A percentile compares a stretch with the other conserved stretches of the same genome.
Evolutionary conservation across 2,329 filamentous ascomycete genomes (phyloP).

Genomic region (Xylaria arbuscula): DNA sequence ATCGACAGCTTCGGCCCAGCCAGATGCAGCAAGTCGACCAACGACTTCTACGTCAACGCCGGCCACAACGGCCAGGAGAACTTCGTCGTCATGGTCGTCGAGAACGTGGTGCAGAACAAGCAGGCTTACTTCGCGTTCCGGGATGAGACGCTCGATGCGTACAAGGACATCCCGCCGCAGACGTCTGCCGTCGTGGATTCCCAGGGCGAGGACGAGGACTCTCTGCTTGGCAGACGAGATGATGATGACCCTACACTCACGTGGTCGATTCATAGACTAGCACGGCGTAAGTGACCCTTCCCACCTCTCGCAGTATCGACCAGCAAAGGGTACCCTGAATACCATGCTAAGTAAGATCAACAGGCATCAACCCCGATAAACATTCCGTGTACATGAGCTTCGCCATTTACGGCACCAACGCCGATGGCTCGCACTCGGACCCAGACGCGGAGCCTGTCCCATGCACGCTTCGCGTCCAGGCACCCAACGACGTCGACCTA

Average conservation of each 20-base stretch:
- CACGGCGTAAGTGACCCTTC: constrained; percentile 16
- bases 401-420: constrained; percentile 18
- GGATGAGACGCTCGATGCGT: constrained; percentile 38
- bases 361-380: constrained; percentile 33
- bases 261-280: constrained; percentile 26
- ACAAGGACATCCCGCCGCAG: constrained; percentile 33
- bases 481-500: constrained; percentile 28
- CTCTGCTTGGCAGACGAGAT: background rate
- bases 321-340: background rate
- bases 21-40: constrained; percentile 13
- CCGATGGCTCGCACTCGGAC: background rate
- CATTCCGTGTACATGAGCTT: constrained; percentile 34
- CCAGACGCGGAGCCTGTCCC: background rate
- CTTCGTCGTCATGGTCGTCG: constrained; percentile 39
- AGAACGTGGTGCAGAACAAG: constrained; percentile 10
- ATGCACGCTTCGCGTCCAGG: constrained; percentile 35
- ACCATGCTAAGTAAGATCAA: constrained; percentile 7
- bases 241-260: background rate
- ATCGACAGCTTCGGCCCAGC: constrained; percentile 17
- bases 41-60: constrained; percentile 31
- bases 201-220: background rate
- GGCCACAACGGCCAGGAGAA: constrained; percentile 36
- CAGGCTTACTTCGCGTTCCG: constrained; percentile 40
- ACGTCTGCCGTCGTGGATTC: constrained; percentile 1
- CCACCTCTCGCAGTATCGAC: background rate